A percentile compares a stretch with the other conserved stretches of the same genome.
These are phyloP conservation scores for Lunularia cruciata DNA, from an alignment of 225 moss, liverwort and hornwort genomes.

Conservation along the genomic window DNA sequence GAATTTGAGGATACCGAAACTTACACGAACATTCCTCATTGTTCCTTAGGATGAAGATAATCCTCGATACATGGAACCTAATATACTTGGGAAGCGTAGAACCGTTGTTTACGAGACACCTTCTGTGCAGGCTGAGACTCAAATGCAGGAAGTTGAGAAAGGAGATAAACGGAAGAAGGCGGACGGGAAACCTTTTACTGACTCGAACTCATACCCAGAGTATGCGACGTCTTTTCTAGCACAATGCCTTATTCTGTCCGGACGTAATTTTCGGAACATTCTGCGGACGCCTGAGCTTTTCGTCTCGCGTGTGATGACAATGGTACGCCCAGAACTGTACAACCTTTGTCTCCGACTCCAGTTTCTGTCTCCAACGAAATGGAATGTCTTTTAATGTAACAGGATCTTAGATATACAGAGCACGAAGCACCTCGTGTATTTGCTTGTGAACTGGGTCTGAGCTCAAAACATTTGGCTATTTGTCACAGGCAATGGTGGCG, in stretches of 20 bases:
- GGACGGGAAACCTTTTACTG: not conserved
- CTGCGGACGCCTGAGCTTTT: conserved; percentile 47
- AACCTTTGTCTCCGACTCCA: not conserved
- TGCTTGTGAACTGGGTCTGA: not conserved
- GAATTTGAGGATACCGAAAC: too few relatives aligned
- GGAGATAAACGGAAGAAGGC: not conserved
- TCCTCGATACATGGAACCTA: too few relatives aligned
- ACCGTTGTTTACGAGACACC: too few relatives aligned
- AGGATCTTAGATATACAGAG: too few relatives aligned
- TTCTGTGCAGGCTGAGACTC: conserved; percentile 1
- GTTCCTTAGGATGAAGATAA: too few relatives aligned
- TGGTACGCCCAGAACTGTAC: not conserved
- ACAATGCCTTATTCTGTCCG: conserved; percentile 30
- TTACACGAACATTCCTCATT: too few relatives aligned
- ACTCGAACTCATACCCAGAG: conserved; percentile 10
- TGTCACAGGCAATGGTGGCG: conserved; percentile 49
- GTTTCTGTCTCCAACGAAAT: not conserved
- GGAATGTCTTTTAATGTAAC: not conserved
- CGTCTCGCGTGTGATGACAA: conserved; percentile 35
- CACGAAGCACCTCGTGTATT: not conserved
- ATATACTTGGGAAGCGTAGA: too few relatives aligned
- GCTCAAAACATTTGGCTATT: not conserved
- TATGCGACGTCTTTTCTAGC: conserved; percentile 38
- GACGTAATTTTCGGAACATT: conserved; percentile 33
- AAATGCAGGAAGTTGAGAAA: not conserved